Evolutionary conservation across 2,329 filamentous ascomycete genomes (phyloP).

Genomic region (Neodidymelliopsis sp.): DNA sequence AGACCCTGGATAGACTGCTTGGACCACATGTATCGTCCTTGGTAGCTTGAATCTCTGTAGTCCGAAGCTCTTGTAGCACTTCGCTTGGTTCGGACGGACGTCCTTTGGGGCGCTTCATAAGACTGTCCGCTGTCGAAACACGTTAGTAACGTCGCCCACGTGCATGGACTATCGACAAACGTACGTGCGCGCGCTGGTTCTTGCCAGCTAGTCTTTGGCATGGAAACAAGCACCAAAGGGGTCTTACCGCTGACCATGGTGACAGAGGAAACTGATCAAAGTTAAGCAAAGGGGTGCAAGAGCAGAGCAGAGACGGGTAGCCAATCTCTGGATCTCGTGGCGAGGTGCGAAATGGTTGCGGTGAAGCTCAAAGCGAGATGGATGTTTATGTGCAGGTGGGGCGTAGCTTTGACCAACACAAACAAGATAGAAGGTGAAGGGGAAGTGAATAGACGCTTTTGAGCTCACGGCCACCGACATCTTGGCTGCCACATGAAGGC

Average conservation of each 20-base stretch:
- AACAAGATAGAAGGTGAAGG: not conserved
- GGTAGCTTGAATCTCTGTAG: no score
- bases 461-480: no score
- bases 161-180: not conserved
- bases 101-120: conserved; percentile 1
- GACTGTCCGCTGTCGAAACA: not conserved
- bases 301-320: no score
- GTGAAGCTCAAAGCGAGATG: not conserved
- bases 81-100: not conserved
- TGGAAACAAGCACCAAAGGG: not conserved
- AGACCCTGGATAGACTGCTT: no score
- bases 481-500: no score
- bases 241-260: not conserved
- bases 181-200: conserved; percentile 2
- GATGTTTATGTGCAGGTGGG: not conserved
- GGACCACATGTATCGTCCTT: no score
- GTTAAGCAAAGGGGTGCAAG: not conserved
- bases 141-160: not conserved
- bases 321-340: no score
- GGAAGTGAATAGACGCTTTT: no score
- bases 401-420: not conserved
- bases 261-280: no score
- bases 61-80: not conserved
- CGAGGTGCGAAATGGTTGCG: not conserved
- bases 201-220: conserved; percentile 7